A percentile compares a stretch with the other conserved stretches of the same genome.
Conservation (phyloP, 2,329 filamentous ascomycete genomes). For the Samsoniella hepiali region DNA sequence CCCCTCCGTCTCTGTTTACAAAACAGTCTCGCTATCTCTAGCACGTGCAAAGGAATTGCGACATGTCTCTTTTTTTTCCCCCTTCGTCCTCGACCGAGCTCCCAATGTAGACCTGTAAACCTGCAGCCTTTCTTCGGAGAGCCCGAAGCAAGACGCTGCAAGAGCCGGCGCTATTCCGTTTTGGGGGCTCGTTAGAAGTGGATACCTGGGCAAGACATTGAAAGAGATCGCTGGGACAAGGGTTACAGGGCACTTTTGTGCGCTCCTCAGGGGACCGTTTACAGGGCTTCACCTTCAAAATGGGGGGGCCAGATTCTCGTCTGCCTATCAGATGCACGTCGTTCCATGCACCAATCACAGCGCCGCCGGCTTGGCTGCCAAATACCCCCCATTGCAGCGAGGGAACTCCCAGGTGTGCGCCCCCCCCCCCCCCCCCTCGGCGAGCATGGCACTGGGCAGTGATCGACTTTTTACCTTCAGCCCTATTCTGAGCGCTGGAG, state of each 20-base stretch:
- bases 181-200: conserved; percentile 3
- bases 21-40: not conserved
- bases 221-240: not conserved
- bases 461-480: not conserved
- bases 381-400: not conserved
- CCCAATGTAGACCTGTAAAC: not conserved
- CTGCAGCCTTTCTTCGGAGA: not conserved
- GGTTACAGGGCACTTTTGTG: too few relatives aligned
- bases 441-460: not conserved
- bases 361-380: not conserved
- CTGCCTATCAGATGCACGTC: not conserved
- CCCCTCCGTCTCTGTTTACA: not conserved
- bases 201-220: not conserved
- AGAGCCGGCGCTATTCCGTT: not conserved
- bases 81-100: not conserved
- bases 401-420: not conserved
- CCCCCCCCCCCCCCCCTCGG: not conserved
- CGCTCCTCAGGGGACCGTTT: too few relatives aligned
- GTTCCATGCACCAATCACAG: not conserved
- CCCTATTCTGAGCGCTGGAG: not conserved
- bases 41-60: not conserved
- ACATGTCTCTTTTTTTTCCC: not conserved
- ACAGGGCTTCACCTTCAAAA: too few relatives aligned
- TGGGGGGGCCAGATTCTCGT: not conserved
- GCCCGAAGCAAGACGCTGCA: not conserved